Conservation (phyloP, 2,329 filamentous ascomycete species). For the Fusarium abutilonis region DNA sequence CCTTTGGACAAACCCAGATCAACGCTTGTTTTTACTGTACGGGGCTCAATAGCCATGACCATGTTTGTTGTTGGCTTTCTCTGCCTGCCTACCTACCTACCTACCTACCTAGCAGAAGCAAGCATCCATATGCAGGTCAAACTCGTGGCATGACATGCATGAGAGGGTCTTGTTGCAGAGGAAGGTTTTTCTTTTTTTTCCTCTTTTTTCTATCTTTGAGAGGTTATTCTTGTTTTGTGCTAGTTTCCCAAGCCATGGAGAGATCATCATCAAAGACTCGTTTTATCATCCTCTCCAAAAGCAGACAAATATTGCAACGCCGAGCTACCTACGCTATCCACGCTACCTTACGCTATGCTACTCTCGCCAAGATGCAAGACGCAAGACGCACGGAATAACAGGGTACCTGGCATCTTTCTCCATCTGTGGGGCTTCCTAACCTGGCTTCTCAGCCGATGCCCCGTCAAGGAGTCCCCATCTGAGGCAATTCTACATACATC, state of each 20-base stretch:
- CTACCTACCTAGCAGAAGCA: background rate
- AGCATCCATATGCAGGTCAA: constrained; percentile 5
- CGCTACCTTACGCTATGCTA: background rate
- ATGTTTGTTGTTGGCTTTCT: constrained; percentile 1
- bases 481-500: constrained; percentile 43
- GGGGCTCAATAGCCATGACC: constrained; percentile 17
- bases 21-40: constrained; percentile 3
- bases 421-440: constrained; percentile 38
- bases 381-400: constrained; percentile 39
- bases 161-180: background rate
- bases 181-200: background rate
- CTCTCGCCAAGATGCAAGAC: constrained; percentile 5
- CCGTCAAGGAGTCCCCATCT: constrained; percentile 23
- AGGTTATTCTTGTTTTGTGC: background rate
- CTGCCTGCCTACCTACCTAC: background rate
- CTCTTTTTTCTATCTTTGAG: background rate
- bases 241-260: background rate
- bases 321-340: background rate
- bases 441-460: constrained; percentile 43
- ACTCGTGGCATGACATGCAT: constrained; percentile 25
- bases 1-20: constrained; percentile 30
- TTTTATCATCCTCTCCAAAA: constrained; percentile 6
- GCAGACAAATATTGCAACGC: background rate
- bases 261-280: constrained; percentile 1
- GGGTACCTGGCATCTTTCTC: constrained; percentile 32